A percentile compares a stretch with the other conserved stretches of the same genome.
Conservation (phyloP, 2,329 filamentous ascomycete species). For the Hirsutella minnesotensis region DNA sequence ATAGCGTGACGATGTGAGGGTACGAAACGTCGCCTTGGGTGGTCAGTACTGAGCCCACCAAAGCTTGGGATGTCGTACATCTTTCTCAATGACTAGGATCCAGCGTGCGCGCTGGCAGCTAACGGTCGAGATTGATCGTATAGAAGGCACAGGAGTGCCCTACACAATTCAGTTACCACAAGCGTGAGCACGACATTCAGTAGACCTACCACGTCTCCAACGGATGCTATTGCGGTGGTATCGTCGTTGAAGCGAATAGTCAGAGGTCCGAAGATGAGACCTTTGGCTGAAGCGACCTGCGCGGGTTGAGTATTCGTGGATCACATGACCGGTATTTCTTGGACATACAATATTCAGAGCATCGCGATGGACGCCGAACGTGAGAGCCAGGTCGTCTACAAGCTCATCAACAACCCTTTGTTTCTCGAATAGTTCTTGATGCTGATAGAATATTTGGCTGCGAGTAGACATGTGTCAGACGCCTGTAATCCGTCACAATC, state of each 20-base stretch:
- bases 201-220: conserved; percentile 15
- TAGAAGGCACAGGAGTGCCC: conserved; percentile 49
- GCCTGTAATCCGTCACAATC: no score
- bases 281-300: conserved; percentile 63
- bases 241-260: conserved; percentile 32
- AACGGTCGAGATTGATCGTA: conserved; percentile 35
- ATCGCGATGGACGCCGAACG: conserved; percentile 50
- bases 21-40: conserved; percentile 60
- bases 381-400: conserved; percentile 63
- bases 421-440: conserved; percentile 57
- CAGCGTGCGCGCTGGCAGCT: conserved; percentile 40
- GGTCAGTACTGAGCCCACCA: conserved; percentile 7
- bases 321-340: no score
- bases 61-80: conserved; percentile 31
- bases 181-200: neutral
- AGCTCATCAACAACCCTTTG: conserved; percentile 59
- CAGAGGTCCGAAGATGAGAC: conserved; percentile 51
- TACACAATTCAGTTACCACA: conserved; percentile 18
- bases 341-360: conserved; percentile 56
- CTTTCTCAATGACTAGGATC: conserved; percentile 71
- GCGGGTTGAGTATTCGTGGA: conserved; percentile 1
- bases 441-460: conserved; percentile 67
- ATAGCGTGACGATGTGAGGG: conserved; percentile 45
- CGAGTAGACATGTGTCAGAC: neutral
- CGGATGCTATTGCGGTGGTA: conserved; percentile 20